A percentile compares a stretch with the other conserved stretches of the same genome.
Conservation (phyloP, 352 stramenopile species). For the Phytophthora megakarya region DNA sequence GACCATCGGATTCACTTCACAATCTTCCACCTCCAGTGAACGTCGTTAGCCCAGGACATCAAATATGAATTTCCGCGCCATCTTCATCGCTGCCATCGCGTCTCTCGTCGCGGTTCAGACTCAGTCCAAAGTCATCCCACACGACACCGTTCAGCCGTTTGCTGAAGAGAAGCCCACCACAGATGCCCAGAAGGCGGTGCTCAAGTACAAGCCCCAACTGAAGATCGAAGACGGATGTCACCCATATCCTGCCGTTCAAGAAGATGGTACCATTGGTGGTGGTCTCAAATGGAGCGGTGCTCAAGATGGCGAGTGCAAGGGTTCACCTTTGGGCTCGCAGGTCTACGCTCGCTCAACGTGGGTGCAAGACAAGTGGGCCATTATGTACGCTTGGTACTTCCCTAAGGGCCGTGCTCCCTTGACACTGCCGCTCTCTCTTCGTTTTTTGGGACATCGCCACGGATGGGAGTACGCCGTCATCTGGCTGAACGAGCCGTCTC, state of each 20-base stretch:
- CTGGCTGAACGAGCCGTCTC: conserved; percentile 36
- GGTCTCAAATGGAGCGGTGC: conserved; percentile 39
- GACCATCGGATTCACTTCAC: not conserved
- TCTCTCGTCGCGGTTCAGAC: not conserved
- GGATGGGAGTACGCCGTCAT: conserved; percentile 50
- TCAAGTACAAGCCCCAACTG: conserved; percentile 25
- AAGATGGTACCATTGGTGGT: conserved; percentile 27
- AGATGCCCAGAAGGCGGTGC: conserved; percentile 8
- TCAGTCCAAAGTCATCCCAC: conserved; percentile 1
- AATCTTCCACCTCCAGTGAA: not conserved
- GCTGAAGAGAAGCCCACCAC: not conserved
- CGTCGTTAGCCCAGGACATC: not conserved
- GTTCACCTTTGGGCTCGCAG: conserved; percentile 21
- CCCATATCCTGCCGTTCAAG: conserved; percentile 37
- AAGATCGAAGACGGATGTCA: conserved; percentile 22
- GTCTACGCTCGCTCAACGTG: conserved; percentile 28
- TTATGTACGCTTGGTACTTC: conserved; percentile 46
- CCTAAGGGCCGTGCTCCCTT: conserved; percentile 35
- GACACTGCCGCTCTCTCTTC: not conserved
- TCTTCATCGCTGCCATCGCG: conserved; percentile 13
- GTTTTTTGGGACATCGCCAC: conserved; percentile 38
- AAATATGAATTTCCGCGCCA: conserved; percentile 11
- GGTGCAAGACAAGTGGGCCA: conserved; percentile 17
- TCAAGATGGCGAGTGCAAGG: conserved; percentile 17
- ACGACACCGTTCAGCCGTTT: conserved; percentile 8